Evolutionary conservation across 2,329 filamentous ascomycete genomes (phyloP), one percentile per base, ranked within the genome.

Genomic region (Ophiostoma piceae): DNA sequence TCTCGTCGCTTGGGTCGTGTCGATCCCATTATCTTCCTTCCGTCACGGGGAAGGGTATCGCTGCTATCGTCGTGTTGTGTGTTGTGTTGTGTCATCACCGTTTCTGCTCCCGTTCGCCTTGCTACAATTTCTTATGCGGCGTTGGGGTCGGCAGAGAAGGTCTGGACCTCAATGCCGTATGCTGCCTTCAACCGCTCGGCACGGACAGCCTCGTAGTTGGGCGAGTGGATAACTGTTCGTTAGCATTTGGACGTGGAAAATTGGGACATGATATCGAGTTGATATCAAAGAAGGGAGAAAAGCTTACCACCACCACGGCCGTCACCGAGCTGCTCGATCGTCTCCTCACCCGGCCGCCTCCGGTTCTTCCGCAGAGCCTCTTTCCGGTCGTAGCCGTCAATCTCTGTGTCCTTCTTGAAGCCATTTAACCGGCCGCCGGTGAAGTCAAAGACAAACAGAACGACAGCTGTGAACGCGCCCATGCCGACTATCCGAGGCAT

Each of bases 201-300:
- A 79, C 94, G 88, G 79, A 94, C 85, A 83, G 96, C 92, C 75
- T 92, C 90, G 78, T 95, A 97, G 68, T 92, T 92, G 19, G 91
- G 89, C 57, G 87, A 90, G 75, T 89, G 85, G 75, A 97, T 92
- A 69, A 91, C 93, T 8, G 19, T 47, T 12, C 12, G 65, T 66
- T 35, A 41, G 47, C 57, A 54, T 9, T 11, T 14, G 2, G 22
- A 26, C 2, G 8, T 51, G n/a, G 2, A 11, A 67, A 37, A 22
- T 19, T 2, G 19, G 19, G 19, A 54, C 16, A 19, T 26, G 19
- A n/a, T 6, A 35, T 35, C 35, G 47, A 16, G 47, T n/a, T n/a
- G 35, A 35, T 35, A 41, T 14, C 39, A 14, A 8, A 29, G 35
- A 6, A 22, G n/a, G 22, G 0, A 14, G 22, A 1, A 14, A 29